phyloP scores from a whole-genome alignment of 768 basidiomycete genomes.

The Lactifluus subvellereus region DNA sequence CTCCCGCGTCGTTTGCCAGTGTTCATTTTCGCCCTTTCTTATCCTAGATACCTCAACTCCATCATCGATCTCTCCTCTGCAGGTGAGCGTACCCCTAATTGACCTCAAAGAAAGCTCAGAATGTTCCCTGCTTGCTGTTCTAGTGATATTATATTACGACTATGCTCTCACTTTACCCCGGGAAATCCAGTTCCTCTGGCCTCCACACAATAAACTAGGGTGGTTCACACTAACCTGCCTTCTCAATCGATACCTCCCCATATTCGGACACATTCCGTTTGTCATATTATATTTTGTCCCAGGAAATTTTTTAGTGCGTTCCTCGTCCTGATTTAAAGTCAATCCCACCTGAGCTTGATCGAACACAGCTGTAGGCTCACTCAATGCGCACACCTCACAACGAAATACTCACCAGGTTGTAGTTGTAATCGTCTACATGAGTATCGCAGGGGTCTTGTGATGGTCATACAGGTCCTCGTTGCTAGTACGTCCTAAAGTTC shows the following conservation, averaged over 20 bases:
- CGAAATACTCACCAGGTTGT: background rate
- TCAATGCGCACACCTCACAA: background rate
- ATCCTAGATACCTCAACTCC: conserved; percentile 5
- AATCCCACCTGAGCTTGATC: too few species aligned
- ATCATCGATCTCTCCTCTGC: background rate
- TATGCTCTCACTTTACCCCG: conserved; percentile 26
- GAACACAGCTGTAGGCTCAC: too few species aligned
- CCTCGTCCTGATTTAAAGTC: too few species aligned
- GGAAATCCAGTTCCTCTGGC: too few species aligned
- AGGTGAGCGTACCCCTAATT: background rate
- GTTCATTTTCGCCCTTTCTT: background rate
- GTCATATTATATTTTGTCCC: too few species aligned
- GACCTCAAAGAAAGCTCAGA: background rate
- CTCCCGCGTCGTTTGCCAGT: background rate
- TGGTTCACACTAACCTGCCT: too few species aligned
- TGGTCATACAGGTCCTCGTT: background rate
- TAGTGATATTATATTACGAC: conserved; percentile 32
- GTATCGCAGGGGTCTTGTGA: background rate
- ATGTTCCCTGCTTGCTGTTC: background rate
- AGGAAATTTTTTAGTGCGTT: too few species aligned
- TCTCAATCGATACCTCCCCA: too few species aligned
- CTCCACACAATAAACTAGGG: too few species aligned
- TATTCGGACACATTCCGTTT: too few species aligned
- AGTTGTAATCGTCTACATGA: conserved; percentile 1
- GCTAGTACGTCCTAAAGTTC: too few species aligned